Percentiles rank a stretch among this genome's conserved stretches.
Evolutionary conservation across 345 rosid species (phyloP).

Genomic region (Moricandia moricandioides): DNA sequence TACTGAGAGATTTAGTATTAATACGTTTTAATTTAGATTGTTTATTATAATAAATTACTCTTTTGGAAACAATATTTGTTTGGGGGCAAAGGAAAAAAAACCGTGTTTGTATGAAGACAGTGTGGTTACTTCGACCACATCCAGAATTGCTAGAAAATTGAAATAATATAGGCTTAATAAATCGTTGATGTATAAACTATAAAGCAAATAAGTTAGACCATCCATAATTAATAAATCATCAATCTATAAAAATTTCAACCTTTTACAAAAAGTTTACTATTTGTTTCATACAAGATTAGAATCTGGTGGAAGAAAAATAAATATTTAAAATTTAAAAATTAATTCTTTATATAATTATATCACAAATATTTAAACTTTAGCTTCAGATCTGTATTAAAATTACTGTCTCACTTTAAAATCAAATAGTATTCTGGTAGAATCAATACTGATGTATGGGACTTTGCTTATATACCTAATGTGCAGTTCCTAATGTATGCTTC

Average conservation of each 20-base stretch:
- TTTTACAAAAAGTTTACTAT: too few relatives aligned
- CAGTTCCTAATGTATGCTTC: slow-evolving; percentile 41
- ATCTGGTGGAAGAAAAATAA: too few relatives aligned
- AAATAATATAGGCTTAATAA: too few relatives aligned
- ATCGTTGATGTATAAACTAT: too few relatives aligned
- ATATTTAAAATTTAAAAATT: too few relatives aligned
- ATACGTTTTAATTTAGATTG: background rate
- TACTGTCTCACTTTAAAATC: slow-evolving; percentile 17
- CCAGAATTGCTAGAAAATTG: too few relatives aligned
- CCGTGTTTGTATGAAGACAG: background rate
- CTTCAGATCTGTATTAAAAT: too few relatives aligned
- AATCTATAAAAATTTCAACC: background rate
- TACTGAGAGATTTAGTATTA: background rate
- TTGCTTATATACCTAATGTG: slow-evolving; percentile 44
- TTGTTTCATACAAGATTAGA: too few relatives aligned
- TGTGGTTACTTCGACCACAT: too few relatives aligned
- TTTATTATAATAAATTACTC: background rate
- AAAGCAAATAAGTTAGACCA: background rate
- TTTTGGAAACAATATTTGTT: background rate
- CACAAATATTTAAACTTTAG: too few relatives aligned
- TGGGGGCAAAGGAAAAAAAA: background rate
- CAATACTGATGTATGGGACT: slow-evolving; percentile 38
- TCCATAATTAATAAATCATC: background rate
- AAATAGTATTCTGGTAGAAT: slow-evolving; percentile 36
- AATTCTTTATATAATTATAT: too few relatives aligned